These are phyloP conservation scores for Cystobasidium onofrii DNA, from an alignment of 768 basidiomycete species.

Conservation along the genomic window DNA sequence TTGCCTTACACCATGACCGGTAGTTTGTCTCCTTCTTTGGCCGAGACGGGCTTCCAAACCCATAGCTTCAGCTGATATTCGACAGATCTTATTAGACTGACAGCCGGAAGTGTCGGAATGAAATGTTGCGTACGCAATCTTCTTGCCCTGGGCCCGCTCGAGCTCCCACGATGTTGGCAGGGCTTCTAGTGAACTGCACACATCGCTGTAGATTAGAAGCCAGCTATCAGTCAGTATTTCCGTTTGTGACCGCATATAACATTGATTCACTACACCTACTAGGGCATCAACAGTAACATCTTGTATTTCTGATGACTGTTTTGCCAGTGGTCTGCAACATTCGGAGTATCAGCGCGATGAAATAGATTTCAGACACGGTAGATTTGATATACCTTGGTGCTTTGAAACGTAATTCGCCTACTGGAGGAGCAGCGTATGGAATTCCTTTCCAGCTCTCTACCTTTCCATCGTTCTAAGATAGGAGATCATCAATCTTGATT, in stretches of 20 bases:
- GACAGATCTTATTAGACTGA: too few species aligned
- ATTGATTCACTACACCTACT: background rate
- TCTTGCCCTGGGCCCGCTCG: slow-evolving; percentile 18
- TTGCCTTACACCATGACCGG: slow-evolving; percentile 2
- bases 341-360: background rate
- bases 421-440: slow-evolving; percentile 18
- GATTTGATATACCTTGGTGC: background rate
- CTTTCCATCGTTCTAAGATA: slow-evolving; percentile 11
- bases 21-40: slow-evolving; percentile 24
- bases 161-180: slow-evolving; percentile 15
- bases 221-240: too few species aligned
- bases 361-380: background rate
- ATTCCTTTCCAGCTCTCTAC: slow-evolving; percentile 28
- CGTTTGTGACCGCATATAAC: too few species aligned
- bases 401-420: slow-evolving; percentile 22
- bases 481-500: background rate
- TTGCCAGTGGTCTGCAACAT: background rate
- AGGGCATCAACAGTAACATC: slow-evolving; percentile 19
- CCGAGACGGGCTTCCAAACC: slow-evolving; percentile 13
- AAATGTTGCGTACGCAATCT: background rate
- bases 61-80: slow-evolving; percentile 24
- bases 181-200: slow-evolving; percentile 12
- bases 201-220: background rate
- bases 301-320: slow-evolving; percentile 21
- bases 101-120: background rate